A percentile compares a stretch with the other conserved stretches of the same genome.
phyloP scores from a whole-genome alignment of 345 rosid species.

The Noccaea caerulescens region DNA sequence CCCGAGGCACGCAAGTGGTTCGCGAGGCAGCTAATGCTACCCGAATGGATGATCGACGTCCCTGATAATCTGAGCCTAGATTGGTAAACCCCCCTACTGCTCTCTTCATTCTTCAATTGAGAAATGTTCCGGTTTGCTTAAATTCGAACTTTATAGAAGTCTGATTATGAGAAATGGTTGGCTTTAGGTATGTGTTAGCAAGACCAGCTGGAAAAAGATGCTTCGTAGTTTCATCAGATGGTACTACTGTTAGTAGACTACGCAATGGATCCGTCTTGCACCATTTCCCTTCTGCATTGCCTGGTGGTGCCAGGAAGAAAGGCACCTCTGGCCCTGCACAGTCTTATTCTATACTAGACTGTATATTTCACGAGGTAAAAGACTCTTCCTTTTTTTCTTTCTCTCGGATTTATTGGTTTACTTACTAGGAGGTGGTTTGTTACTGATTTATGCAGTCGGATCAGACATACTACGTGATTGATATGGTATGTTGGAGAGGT shows the following conservation, averaged over 20 bases:
- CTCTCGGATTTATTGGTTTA: neutral
- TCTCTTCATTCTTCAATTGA: neutral
- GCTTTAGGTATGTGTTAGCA: conserved; percentile 68
- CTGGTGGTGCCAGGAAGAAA: conserved; percentile 74
- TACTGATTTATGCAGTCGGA: conserved; percentile 56
- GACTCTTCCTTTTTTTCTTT: neutral
- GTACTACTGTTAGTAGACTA: conserved; percentile 75
- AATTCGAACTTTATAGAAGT: neutral
- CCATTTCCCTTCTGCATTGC: conserved; percentile 83
- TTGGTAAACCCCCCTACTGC: conserved; percentile 51
- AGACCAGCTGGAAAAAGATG: conserved; percentile 93
- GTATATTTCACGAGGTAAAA: conserved; percentile 91
- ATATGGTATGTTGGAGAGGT: conserved; percentile 93
- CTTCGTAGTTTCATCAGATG: conserved; percentile 81
- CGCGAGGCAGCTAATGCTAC: conserved; percentile 89
- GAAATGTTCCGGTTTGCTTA: neutral
- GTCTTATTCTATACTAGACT: conserved; percentile 84
- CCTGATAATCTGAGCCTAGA: conserved; percentile 73
- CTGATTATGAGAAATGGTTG: conserved; percentile 1
- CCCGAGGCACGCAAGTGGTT: conserved; percentile 81
- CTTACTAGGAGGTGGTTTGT: conserved; percentile 25
- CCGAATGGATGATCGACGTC: conserved; percentile 96
- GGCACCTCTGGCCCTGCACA: conserved; percentile 68
- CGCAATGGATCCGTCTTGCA: conserved; percentile 79
- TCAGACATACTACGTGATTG: conserved; percentile 92